Base-by-base conservation (phyloP, 306 rosid genomes). In the Castanea sativa region DNA sequence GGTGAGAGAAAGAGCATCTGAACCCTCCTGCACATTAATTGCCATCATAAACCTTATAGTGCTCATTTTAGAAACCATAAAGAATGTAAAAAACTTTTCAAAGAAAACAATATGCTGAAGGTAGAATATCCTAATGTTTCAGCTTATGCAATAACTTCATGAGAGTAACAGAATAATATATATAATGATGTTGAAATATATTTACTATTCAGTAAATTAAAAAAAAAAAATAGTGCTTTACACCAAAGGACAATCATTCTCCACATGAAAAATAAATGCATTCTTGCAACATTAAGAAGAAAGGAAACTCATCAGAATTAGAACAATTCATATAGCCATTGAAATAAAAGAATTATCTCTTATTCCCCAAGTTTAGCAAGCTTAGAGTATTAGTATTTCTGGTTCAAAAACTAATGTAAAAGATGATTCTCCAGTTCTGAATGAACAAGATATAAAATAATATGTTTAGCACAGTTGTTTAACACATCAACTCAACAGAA, bases 1-100 rank as follows among this genome's bases (percentile, higher is more conserved):
- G 74, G 92, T 55, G 59, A 92, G 76, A 74, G 88, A 76, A 90
- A 88, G 73, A 75, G 82, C 86, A 83, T 79, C 92, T 59, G 91
- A 79, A 33, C 84, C 84, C 76, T 90, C 97, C 98, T 94, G 86
- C 85, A 88, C 71, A 58, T 71, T 14, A 77, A 77, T 73, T 59
- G 27, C 74, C 74, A 77, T 73, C 65, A 73, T 41, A 23, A 78
- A 78, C 52, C 45, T 45, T 73, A 43, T n/a, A 64, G 10, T 45
- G 72, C 76, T 21, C 38, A 43, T 38, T 64, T 33, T 23, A 21
- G 75, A 71, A 71, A 71, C 21, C 59, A 13, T 23, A 25, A 11
- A 38, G 73, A 43, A 11, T 18, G 55, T 15, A 13, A 25, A 67
- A 32, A 9, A 67, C 25, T 4, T 49, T 71, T 71, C 58, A 49